phyloP scores from a whole-genome alignment of 345 rosid species.

The Lenwebbia sp. region DNA sequence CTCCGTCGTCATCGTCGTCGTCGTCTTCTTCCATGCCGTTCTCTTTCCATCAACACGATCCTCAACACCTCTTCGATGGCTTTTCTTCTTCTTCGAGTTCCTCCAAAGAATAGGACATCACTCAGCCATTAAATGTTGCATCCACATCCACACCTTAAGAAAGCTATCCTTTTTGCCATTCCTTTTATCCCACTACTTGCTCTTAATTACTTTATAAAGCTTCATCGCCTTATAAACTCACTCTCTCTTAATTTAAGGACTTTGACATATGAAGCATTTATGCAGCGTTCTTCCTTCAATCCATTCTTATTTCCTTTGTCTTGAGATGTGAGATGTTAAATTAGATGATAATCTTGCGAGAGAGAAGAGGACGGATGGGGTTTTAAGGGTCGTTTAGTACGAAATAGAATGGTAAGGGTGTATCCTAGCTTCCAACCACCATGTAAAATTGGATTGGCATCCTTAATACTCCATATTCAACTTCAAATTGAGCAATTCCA shows the following conservation, averaged over 20 bases:
- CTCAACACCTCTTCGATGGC: background rate
- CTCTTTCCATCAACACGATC: background rate
- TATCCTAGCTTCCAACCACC: background rate
- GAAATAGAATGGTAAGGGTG: background rate
- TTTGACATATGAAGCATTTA: background rate
- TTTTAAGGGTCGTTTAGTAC: background rate
- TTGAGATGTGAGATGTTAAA: background rate
- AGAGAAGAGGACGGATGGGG: background rate
- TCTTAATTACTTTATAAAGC: background rate
- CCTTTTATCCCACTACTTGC: background rate
- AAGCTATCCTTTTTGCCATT: background rate
- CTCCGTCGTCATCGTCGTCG: background rate
- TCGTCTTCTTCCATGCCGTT: background rate
- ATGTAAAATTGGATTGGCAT: background rate
- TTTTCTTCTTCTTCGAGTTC: background rate
- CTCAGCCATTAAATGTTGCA: background rate
- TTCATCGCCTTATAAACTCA: background rate
- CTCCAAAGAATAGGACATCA: background rate
- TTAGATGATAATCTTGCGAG: background rate
- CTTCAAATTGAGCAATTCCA: background rate
- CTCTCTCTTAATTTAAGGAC: background rate
- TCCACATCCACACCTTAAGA: background rate
- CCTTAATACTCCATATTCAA: background rate
- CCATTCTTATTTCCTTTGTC: background rate
- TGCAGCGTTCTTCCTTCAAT: background rate